Evolutionary conservation across 2,329 filamentous ascomycete species (phyloP).

Genomic region (Mycocentrospora acerina): DNA sequence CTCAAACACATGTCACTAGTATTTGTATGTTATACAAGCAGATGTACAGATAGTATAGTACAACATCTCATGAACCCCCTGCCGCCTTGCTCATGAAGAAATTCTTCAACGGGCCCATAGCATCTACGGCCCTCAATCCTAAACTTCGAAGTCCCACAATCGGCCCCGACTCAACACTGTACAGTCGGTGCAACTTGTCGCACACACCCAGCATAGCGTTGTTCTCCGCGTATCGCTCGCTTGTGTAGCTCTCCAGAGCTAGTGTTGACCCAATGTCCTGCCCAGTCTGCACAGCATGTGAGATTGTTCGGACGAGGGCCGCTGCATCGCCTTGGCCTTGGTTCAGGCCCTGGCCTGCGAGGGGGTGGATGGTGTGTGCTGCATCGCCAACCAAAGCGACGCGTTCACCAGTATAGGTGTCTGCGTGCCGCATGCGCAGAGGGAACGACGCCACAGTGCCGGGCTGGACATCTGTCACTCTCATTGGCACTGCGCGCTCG

Average conservation of each 20-base stretch:
- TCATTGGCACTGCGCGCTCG: conserved; percentile 59
- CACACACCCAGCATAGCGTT: conserved; percentile 74
- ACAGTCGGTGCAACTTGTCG: conserved; percentile 91
- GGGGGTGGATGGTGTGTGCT: conserved; percentile 90
- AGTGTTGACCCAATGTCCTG: conserved; percentile 81
- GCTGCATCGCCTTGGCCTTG: conserved; percentile 88
- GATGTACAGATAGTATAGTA: conserved; percentile 7
- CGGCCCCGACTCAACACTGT: conserved; percentile 76
- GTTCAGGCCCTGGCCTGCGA: conserved; percentile 93
- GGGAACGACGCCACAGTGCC: conserved; percentile 87
- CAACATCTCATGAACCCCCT: conserved; percentile 25
- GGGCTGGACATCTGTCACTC: conserved; percentile 70
- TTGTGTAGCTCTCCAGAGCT: conserved; percentile 77
- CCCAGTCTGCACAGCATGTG: conserved; percentile 75
- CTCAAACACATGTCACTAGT: too few species aligned
- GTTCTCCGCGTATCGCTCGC: conserved; percentile 80
- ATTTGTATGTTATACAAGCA: conserved; percentile 14
- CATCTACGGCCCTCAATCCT: conserved; percentile 75
- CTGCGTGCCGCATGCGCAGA: conserved; percentile 87
- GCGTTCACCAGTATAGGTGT: conserved; percentile 88
- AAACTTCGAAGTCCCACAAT: conserved; percentile 77
- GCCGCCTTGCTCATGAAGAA: conserved; percentile 77
- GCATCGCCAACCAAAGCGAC: conserved; percentile 91
- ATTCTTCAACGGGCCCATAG: conserved; percentile 72
- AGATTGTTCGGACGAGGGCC: conserved; percentile 72